These are phyloP conservation scores for Aspergillus wentii DNA, from an alignment of 495 filamentous ascomycete genomes.

Conservation along the genomic window DNA sequence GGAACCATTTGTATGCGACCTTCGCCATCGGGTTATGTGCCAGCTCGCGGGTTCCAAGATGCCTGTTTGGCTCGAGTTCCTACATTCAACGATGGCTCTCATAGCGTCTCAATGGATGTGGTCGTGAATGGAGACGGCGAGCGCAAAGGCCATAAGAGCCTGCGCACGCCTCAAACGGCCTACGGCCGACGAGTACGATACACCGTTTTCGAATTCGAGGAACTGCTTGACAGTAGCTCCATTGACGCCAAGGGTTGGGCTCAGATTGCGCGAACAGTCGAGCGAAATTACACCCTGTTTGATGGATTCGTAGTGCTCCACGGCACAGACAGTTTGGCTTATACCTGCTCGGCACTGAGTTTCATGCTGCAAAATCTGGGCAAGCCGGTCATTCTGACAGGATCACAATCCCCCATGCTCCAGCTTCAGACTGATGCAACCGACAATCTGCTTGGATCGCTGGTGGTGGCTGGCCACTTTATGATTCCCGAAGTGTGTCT, in stretches of 20 bases:
- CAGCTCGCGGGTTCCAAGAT: slow-evolving; percentile 77
- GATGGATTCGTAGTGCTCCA: slow-evolving; percentile 97
- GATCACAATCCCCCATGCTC: slow-evolving; percentile 88
- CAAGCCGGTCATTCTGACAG: slow-evolving; percentile 88
- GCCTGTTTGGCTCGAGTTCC: slow-evolving; percentile 77
- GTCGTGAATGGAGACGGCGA: slow-evolving; percentile 42
- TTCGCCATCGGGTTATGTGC: slow-evolving; percentile 59
- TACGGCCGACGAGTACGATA: slow-evolving; percentile 84
- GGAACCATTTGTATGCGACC: slow-evolving; percentile 95
- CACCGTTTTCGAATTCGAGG: slow-evolving; percentile 78
- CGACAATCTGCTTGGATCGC: slow-evolving; percentile 88
- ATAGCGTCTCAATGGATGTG: slow-evolving; percentile 49
- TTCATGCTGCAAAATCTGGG: slow-evolving; percentile 94
- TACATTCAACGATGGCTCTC: slow-evolving; percentile 82
- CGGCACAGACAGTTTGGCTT: slow-evolving; percentile 89
- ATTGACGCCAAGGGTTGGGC: slow-evolving; percentile 90
- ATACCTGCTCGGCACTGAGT: slow-evolving; percentile 85
- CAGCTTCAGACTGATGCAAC: slow-evolving; percentile 91
- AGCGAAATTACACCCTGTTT: slow-evolving; percentile 80
- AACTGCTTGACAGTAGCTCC: slow-evolving; percentile 85
- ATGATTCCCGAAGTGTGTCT: slow-evolving; percentile 94
- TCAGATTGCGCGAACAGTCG: slow-evolving; percentile 67
- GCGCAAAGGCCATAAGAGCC: slow-evolving; percentile 45
- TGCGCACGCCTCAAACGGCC: slow-evolving; percentile 75
- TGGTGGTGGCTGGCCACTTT: slow-evolving; percentile 94